Evolutionary conservation across 768 basidiomycete species (phyloP), one percentile per base, ranked within the genome.

Genomic region (Ephemerocybe angulata): DNA sequence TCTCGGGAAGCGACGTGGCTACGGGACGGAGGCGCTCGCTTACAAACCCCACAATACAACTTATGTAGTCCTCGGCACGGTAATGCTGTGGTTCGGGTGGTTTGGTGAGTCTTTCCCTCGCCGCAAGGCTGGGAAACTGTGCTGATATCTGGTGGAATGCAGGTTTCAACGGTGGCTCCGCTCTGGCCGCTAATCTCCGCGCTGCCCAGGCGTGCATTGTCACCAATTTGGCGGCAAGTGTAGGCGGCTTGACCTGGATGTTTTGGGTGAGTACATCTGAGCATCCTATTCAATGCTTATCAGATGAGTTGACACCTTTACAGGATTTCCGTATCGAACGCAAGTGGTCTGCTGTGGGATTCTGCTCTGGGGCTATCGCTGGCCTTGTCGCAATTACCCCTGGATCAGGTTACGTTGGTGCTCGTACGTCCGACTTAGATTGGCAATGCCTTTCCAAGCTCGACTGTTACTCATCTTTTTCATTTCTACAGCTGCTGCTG

Each of bases 31-130:
- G 62, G 80, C 87, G 25, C 82, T 97, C 13, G 88, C 91, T 1
- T 98, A 95, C 81, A 95, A 80, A 70, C 94, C 96, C 0, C 90
- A 95, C 67, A 97, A 96, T 69, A 90, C 92, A n/a, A 87, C 87
- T 27, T 94, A 94, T 65, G 92, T 98, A 57, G 77, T 97, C 41
- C 76, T 97, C 17, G 96, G 96, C 10, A 98, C 96, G 0, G 83
- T 88, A 2, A 81, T 96, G 67, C 89, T 98, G 50, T 97, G 93
- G 93, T 91, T 93, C 55, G 90, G 90, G 5, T 98, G 95, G 95
- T 92, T 96, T 57, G 92, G 91, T 2, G 48, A 15, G 48, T 50
- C 17, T 24, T 19, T 25, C 13, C n/a, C 22, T 6, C 27, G 13
- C n/a, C 25, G 22, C 25, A 12, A 11, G 11, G 21, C 22, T 46